phyloP scores from a whole-genome alignment of 176 grass and related monocot species.

The Miscanthus lutarioriparius region DNA sequence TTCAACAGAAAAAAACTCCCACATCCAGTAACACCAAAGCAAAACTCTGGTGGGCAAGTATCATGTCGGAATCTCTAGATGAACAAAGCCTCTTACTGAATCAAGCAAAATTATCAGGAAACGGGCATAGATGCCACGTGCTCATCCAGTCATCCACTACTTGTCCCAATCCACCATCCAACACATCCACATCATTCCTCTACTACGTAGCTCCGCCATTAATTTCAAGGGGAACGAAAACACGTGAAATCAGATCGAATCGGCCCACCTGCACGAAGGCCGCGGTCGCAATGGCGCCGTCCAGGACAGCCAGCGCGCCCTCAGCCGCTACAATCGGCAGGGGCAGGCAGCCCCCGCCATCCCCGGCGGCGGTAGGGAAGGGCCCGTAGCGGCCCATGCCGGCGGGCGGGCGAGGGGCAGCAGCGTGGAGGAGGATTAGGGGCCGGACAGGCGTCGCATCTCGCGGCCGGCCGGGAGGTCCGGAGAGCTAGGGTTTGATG shows the following conservation, averaged over 20 bases:
- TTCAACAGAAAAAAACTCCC: neutral
- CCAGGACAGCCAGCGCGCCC: slow-evolving; percentile 56
- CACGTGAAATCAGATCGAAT: slow-evolving; percentile 34
- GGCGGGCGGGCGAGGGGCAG: slow-evolving; percentile 16
- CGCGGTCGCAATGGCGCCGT: slow-evolving; percentile 52
- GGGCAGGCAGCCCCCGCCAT: slow-evolving; percentile 61
- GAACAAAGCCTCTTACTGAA: neutral
- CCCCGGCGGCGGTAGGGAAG: slow-evolving; percentile 34
- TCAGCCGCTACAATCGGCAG: slow-evolving; percentile 51
- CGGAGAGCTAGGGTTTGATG: slow-evolving; percentile 39
- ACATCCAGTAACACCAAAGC: neutral
- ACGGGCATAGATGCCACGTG: neutral
- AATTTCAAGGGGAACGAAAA: neutral
- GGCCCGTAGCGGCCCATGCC: slow-evolving; percentile 44
- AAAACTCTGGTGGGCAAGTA: neutral
- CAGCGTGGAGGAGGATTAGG: slow-evolving; percentile 21
- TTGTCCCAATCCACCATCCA: neutral
- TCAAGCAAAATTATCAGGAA: slow-evolving; percentile 15
- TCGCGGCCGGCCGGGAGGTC: slow-evolving; percentile 9
- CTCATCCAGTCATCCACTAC: neutral
- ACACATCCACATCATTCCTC: neutral
- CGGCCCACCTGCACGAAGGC: slow-evolving; percentile 84
- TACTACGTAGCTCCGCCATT: neutral
- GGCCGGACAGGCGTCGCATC: slow-evolving; percentile 30
- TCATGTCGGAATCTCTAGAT: neutral